Evolutionary conservation across 768 basidiomycete species (phyloP), one percentile per base, ranked within the genome.

Genomic region (Panaeolus papilionaceus): DNA sequence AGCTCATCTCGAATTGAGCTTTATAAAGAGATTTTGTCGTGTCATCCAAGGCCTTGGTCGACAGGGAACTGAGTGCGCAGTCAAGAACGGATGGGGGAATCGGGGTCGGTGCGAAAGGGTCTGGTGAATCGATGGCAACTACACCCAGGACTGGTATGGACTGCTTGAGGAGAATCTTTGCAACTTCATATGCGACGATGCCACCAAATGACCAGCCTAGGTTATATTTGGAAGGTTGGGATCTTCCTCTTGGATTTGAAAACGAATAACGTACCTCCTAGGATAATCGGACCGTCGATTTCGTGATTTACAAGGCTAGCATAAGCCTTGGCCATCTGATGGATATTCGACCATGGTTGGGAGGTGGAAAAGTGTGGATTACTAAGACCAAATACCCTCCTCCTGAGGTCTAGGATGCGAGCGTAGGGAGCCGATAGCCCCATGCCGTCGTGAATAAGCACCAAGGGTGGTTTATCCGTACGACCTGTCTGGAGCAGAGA

Each of bases 161-260:
- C 20, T 70, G 75, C n/a, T 79, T 67, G 18, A 33, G 65, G 44
- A 92, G 82, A 33, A 85, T 84, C 0, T 81, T 82, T 18, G 88
- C 86, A 2, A 86, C 77, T 71, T 92, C 92, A 71, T 87, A 92
- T 0, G 92, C 90, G 0, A 87, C 85, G 4, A 92, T 87, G 1
- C 91, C 92, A 12, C 92, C 92, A 69, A 93, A 91, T 2, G 92
- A 93, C 91, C 91, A 93, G 0, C 92, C 92, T 92, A 64, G 42
- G n/a, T 47, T 4, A 16, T 37, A 28, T 39, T 47, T 9, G 65
- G 20, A 26, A 42, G 66, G n/a, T 66, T 42, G 40, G 23, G 1
- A 5, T 39, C 23, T 33, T 37, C 3, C 33, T 16, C 33, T 10
- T 37, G 42, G 39, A 38, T 23, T 47, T 51, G 45, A 28, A 0